Evolutionary conservation across 768 basidiomycete genomes (phyloP), one percentile per base, ranked within the genome.

Genomic region (Chalciporus sphaerocephalus): DNA sequence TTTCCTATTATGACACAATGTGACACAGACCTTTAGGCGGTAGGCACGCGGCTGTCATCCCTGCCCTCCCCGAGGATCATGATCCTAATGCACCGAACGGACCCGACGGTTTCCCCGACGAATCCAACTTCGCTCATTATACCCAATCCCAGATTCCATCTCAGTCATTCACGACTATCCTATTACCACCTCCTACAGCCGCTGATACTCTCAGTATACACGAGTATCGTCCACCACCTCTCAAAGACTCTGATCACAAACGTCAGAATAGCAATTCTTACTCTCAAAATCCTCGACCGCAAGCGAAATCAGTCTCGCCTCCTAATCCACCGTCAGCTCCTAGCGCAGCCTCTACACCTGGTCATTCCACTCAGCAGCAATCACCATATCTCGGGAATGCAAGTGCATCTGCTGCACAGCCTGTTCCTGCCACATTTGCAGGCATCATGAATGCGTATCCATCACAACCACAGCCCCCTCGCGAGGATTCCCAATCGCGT

Each of bases 41-140:
- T 55, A 74, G 88, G 30, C 88, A 90, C 54, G 88, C 87, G 28
- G 81, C 86, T 50, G 87, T 90, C 43, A 84, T 85, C 40, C 87
- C 87, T 37, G 87, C 87, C 0, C 70, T 88, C 6, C 85, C 86
- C 7, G 87, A 89, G 58, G 86, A 87, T 44, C 82, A 80, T 36
- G 79, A 81, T 40, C 2, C 71, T 70, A 15, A 60, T 69, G 55
- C 73, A 10, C 51, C 55, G 28, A 51, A 45, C 11, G 24, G 42
- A 11, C 39, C 34, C 9, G 62, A 60, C 21, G 55, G 57, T 7
- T 52, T 51, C 18, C 38, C 51, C 40, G 58, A 65, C 17, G 63
- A 64, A n/a, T 45, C 48, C 17, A 44, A 45, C 34, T 28, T 44
- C 10, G 18, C 43, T 21, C 49, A 53, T 27, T 66, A 48, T 38